A percentile compares a stretch with the other conserved stretches of the same genome.
Conservation (phyloP, 78 protist genomes). For the Chrysochromulina tobinii region DNA sequence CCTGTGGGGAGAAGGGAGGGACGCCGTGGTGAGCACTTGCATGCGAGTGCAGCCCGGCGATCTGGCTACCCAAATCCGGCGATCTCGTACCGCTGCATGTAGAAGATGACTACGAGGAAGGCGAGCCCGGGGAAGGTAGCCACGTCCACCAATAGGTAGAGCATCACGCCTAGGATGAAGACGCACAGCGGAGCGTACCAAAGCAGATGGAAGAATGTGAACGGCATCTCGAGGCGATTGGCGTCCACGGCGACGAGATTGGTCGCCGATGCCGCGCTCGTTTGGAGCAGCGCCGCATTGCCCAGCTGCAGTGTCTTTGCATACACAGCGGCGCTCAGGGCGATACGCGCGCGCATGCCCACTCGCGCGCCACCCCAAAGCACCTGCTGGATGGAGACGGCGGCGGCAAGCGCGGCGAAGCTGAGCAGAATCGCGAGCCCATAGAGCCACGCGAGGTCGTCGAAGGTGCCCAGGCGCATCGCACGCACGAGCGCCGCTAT, state of each 20-base stretch:
- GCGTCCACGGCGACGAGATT: background rate
- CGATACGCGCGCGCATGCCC: slow-evolving; percentile 14
- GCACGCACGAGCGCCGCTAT: background rate
- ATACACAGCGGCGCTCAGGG: background rate
- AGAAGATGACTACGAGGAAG: background rate
- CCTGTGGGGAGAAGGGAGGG: no score
- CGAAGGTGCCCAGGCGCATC: background rate
- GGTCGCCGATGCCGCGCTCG: background rate
- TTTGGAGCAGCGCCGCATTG: no score
- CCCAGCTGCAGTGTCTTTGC: background rate
- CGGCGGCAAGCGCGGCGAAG: background rate
- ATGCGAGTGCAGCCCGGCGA: background rate
- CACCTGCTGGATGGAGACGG: background rate
- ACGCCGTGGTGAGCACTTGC: no score
- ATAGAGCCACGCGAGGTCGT: background rate
- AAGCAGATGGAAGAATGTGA: background rate
- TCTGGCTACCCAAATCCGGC: background rate
- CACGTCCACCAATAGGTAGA: background rate
- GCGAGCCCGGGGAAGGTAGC: background rate
- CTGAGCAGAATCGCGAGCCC: background rate
- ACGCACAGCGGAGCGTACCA: background rate
- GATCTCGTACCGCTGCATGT: background rate
- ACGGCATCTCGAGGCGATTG: background rate
- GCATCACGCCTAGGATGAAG: background rate
- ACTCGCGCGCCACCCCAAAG: background rate